Conservation (phyloP, 1,139 yeast species). For the Ogataea hybrid region DNA sequence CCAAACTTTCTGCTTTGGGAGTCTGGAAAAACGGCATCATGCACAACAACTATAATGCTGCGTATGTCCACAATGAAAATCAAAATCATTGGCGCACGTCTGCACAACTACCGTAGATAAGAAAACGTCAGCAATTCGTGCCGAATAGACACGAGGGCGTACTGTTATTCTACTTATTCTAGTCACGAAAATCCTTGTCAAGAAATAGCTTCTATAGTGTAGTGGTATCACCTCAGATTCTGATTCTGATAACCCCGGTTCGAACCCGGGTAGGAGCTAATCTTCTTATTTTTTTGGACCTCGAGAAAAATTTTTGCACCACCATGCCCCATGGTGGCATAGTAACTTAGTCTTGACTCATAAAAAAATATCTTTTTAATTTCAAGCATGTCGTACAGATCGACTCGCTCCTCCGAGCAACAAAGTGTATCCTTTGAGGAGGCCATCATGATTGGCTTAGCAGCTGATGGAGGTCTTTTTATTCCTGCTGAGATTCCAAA, state of each 20-base stretch:
- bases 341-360: not conserved
- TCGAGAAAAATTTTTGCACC: not conserved
- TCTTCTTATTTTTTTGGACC: constrained; percentile 6
- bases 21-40: constrained; percentile 7
- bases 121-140: not conserved
- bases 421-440: constrained; percentile 78
- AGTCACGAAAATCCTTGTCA: not conserved
- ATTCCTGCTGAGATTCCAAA: constrained; percentile 81
- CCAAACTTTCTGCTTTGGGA: constrained; percentile 4
- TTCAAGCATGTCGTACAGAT: constrained; percentile 56
- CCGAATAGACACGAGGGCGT: not conserved
- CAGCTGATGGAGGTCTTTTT: constrained; percentile 94
- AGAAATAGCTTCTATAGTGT: constrained; percentile 32
- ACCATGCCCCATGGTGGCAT: not conserved
- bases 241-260: constrained; percentile 36
- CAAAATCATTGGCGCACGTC: not conserved
- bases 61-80: not conserved
- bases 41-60: not conserved
- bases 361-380: not conserved
- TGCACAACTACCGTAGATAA: not conserved
- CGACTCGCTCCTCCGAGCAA: constrained; percentile 69
- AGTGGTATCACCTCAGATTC: constrained; percentile 36
- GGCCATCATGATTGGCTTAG: constrained; percentile 90
- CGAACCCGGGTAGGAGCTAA: constrained; percentile 36
- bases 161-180: not conserved